These are phyloP conservation scores for Mycena crocata DNA, from an alignment of 768 basidiomycete genomes.

Conservation along the genomic window DNA sequence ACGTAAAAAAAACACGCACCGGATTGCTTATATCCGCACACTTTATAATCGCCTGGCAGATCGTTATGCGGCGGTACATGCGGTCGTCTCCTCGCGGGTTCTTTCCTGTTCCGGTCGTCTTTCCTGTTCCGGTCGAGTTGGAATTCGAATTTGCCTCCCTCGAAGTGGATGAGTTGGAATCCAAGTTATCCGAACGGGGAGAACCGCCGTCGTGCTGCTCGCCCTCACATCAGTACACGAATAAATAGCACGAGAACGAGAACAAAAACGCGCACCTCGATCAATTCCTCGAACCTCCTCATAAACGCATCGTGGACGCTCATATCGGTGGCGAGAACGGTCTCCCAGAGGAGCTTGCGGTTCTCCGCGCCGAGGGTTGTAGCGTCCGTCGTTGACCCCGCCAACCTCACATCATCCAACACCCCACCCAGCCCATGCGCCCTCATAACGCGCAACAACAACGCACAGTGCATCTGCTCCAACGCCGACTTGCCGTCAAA, in stretches of 20 bases:
- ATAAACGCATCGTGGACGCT: constrained; percentile 90
- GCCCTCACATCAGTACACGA: too few relatives aligned
- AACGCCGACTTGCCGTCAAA: constrained; percentile 92
- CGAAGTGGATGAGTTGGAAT: too few relatives aligned
- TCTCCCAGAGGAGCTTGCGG: constrained; percentile 75
- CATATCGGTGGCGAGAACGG: constrained; percentile 96
- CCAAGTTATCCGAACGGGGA: too few relatives aligned
- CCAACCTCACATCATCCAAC: constrained; percentile 73
- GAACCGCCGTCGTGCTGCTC: too few relatives aligned
- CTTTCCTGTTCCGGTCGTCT: too few relatives aligned
- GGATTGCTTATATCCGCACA: constrained; percentile 99
- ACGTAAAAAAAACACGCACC: constrained; percentile 62
- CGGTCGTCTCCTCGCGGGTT: too few relatives aligned
- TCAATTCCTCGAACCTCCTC: constrained; percentile 64
- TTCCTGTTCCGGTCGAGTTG: too few relatives aligned
- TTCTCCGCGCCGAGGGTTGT: constrained; percentile 59
- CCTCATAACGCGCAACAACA: constrained; percentile 84
- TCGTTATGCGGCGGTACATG: constrained; percentile 67
- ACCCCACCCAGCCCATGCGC: constrained; percentile 80
- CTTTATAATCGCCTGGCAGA: constrained; percentile 94
- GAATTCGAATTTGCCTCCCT: too few relatives aligned
- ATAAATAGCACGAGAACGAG: too few relatives aligned
- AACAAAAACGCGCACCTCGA: too few relatives aligned
- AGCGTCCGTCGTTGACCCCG: too few relatives aligned
- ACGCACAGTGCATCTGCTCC: constrained; percentile 90